Base-by-base conservation (phyloP, 768 basidiomycete species). In the Coprinellus micaceus region DNA sequence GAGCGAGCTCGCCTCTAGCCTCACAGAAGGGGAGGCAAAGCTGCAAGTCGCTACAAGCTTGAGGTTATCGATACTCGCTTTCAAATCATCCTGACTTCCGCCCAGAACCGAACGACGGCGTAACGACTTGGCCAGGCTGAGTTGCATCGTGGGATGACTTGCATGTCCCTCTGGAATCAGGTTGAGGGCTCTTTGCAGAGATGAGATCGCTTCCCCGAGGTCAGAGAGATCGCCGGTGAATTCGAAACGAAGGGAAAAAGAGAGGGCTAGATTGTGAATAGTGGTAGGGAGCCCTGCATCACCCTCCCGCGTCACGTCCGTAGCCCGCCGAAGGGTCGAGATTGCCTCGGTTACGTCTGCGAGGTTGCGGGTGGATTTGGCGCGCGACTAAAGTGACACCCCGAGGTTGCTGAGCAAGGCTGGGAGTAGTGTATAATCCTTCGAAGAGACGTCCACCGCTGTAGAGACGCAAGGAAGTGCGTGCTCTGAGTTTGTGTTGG, bases 371-470 rank as follows among this genome's bases (percentile, higher is more conserved):
- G 59, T 57, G 19, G 5, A 22, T 15, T 50, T 40, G 36, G 62
- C 6, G 7, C 40, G 40, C 6, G 15, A 43, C 40, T 5, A 7
- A 26, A 70, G 60, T 3, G 61, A 61, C 49, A 40, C n/a, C 11
- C 17, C 28, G 17, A 29, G 36, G 44, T 41, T 46, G 25, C 41
- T 28, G n/a, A 46, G 36, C 22, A 26, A n/a, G 17, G 22, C 3
- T 17, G 17, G 36, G 17, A 43, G n/a, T n/a, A n/a, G n/a, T n/a
- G n/a, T n/a, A n/a, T n/a, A n/a, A n/a, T n/a, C n/a, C n/a, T n/a
- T n/a, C n/a, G n/a, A n/a, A n/a, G n/a, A n/a, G n/a, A n/a, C n/a
- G n/a, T n/a, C n/a, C n/a, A n/a, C n/a, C n/a, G n/a, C n/a, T n/a
- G n/a, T n/a, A n/a, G n/a, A n/a, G n/a, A n/a, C n/a, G n/a, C n/a